phyloP scores from a whole-genome alignment of 768 basidiomycete species.

The Kwoniella pini region DNA sequence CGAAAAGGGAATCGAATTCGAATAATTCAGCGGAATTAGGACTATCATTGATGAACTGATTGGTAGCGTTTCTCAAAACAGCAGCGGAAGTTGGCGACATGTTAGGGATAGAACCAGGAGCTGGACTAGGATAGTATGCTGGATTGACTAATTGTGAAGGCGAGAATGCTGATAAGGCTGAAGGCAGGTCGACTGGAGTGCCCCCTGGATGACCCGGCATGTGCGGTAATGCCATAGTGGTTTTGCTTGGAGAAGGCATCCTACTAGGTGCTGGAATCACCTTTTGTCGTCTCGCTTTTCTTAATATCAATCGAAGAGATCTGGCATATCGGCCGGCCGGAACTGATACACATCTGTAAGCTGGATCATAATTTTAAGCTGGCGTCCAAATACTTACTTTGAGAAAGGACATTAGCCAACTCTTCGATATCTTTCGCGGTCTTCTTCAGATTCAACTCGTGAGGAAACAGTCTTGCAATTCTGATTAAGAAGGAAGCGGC shows the following conservation, averaged over 20 bases:
- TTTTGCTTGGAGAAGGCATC: conserved; percentile 42
- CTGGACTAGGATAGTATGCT: conserved; percentile 29
- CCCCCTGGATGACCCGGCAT: background rate
- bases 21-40: conserved; percentile 44
- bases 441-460: conserved; percentile 73
- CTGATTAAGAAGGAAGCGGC: conserved; percentile 86
- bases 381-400: conserved; percentile 62
- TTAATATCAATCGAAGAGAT: conserved; percentile 85
- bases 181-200: conserved; percentile 1
- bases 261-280: conserved; percentile 54
- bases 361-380: background rate
- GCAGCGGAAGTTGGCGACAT: conserved; percentile 26
- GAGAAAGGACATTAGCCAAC: conserved; percentile 71
- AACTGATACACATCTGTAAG: conserved; percentile 59
- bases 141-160: conserved; percentile 44
- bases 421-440: conserved; percentile 77
- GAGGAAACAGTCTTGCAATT: conserved; percentile 81
- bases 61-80: conserved; percentile 22
- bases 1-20: conserved; percentile 51
- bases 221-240: conserved; percentile 19
- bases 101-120: conserved; percentile 6
- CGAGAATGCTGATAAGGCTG: conserved; percentile 28
- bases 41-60: conserved; percentile 43
- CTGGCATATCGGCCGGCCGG: conserved; percentile 91
- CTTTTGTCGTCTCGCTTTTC: conserved; percentile 57